These are phyloP conservation scores for Kodamaea ohmeri DNA, from an alignment of 1,139 yeast genomes.

Conservation along the genomic window DNA sequence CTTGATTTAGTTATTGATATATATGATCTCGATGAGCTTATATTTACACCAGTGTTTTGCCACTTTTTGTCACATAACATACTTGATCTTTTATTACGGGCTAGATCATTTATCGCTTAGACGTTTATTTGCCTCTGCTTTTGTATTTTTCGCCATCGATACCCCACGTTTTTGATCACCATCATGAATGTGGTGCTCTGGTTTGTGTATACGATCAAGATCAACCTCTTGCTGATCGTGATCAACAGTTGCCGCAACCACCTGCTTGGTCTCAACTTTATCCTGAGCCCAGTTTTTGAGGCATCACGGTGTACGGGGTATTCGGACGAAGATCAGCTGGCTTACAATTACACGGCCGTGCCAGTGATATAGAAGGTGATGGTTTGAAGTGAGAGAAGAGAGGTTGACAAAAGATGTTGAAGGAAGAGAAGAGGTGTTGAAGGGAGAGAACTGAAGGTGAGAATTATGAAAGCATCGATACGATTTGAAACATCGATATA, in stretches of 20 bases:
- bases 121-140: too few relatives aligned
- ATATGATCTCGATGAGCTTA: too few relatives aligned
- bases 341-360: conserved; percentile 28
- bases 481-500: too few relatives aligned
- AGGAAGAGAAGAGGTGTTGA: neutral
- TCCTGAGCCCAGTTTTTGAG: conserved; percentile 39
- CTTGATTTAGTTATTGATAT: too few relatives aligned
- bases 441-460: neutral
- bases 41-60: too few relatives aligned
- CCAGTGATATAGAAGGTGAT: conserved; percentile 20
- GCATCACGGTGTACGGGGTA: conserved; percentile 29
- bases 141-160: too few relatives aligned
- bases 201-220: conserved; percentile 36
- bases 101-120: neutral
- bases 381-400: too few relatives aligned
- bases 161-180: conserved; percentile 2
- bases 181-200: conserved; percentile 33
- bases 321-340: conserved; percentile 17
- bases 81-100: too few relatives aligned
- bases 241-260: conserved; percentile 36
- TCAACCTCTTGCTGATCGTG: conserved; percentile 38
- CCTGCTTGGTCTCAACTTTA: conserved; percentile 30
- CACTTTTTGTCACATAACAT: too few relatives aligned
- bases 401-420: neutral
- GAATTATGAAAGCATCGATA: neutral